Evolutionary conservation across 1,284 basidiomycete genomes (phyloP).

Genomic region (Macrocystidia cucumis): DNA sequence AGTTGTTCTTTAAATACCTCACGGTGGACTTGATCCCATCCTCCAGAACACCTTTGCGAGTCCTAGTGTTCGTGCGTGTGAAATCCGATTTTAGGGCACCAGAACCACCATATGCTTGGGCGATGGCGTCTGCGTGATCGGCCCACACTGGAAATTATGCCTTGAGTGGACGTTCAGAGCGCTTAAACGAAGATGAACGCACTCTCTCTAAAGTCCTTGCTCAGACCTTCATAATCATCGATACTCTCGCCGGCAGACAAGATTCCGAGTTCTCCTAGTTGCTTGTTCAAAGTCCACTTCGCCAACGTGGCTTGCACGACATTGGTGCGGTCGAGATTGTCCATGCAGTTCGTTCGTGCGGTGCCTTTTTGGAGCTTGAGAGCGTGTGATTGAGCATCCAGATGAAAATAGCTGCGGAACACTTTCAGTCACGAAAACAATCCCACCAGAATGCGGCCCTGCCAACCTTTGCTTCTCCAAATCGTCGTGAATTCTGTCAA

Average conservation of each 20-base stretch:
- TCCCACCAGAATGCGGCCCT: slow-evolving; percentile 3
- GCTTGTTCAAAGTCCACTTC: slow-evolving; percentile 77
- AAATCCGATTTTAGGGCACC: slow-evolving; percentile 97
- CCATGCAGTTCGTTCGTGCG: slow-evolving; percentile 89
- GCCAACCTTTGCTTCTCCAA: slow-evolving; percentile 66
- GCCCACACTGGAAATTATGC: slow-evolving; percentile 78
- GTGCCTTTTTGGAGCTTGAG: slow-evolving; percentile 56
- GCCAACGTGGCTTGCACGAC: slow-evolving; percentile 89
- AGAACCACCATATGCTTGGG: slow-evolving; percentile 90
- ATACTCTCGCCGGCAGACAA: slow-evolving; percentile 62
- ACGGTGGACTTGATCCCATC: slow-evolving; percentile 85
- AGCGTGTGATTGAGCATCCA: slow-evolving; percentile 40
- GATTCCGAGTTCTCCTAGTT: slow-evolving; percentile 70
- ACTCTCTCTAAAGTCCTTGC: slow-evolving; percentile 87
- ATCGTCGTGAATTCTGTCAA: slow-evolving; percentile 74
- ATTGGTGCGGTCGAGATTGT: slow-evolving; percentile 95
- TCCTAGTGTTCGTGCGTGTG: slow-evolving; percentile 89
- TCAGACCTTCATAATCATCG: slow-evolving; percentile 74
- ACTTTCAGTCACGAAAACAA: slow-evolving; percentile 3
- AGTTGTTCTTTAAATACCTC: slow-evolving; percentile 96
- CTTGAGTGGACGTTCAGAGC: slow-evolving; percentile 1
- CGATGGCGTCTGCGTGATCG: slow-evolving; percentile 91
- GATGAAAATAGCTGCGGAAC: slow-evolving; percentile 66
- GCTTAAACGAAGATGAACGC: slow-evolving; percentile 19
- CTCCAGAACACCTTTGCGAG: slow-evolving; percentile 71